Percentiles rank a stretch among this genome's conserved stretches.
Evolutionary conservation across 2,329 filamentous ascomycete species (phyloP).

Genomic region (Tolypocladium sp.): DNA sequence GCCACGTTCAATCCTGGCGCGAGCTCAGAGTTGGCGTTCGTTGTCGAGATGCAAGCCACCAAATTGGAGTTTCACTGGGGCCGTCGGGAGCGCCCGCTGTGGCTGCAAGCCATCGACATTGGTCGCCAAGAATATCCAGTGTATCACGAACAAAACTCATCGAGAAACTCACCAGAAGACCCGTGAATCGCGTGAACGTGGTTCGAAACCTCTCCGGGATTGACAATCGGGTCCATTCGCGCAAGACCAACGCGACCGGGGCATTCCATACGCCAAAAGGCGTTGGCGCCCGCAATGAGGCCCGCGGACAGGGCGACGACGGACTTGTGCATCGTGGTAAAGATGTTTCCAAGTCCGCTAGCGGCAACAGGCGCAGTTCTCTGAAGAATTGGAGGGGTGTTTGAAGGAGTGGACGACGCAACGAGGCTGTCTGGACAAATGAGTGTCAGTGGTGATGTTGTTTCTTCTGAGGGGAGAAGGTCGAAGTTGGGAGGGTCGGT

Average conservation of each 20-base stretch:
- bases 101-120: background rate
- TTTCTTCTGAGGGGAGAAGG: background rate
- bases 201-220: constrained; percentile 44
- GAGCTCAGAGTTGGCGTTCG: background rate
- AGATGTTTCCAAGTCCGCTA: constrained; percentile 14
- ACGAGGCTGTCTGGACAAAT: constrained; percentile 20
- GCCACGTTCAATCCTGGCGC: background rate
- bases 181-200: constrained; percentile 74
- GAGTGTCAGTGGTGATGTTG: constrained; percentile 9
- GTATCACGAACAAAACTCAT: background rate
- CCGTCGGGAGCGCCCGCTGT: background rate
- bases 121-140: background rate
- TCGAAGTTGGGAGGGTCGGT: background rate
- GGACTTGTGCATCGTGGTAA: constrained; percentile 22
- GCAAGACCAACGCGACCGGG: constrained; percentile 59
- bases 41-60: background rate
- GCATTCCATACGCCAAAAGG: constrained; percentile 89
- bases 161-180: constrained; percentile 56
- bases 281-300: constrained; percentile 36
- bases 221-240: constrained; percentile 69
- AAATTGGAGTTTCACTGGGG: background rate
- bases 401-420: constrained; percentile 25
- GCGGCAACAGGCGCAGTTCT: constrained; percentile 4
- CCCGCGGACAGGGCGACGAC: constrained; percentile 20
- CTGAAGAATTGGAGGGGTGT: constrained; percentile 2